Evolutionary conservation across 1,284 basidiomycete species (phyloP).

Genomic region (Waitea zeae): DNA sequence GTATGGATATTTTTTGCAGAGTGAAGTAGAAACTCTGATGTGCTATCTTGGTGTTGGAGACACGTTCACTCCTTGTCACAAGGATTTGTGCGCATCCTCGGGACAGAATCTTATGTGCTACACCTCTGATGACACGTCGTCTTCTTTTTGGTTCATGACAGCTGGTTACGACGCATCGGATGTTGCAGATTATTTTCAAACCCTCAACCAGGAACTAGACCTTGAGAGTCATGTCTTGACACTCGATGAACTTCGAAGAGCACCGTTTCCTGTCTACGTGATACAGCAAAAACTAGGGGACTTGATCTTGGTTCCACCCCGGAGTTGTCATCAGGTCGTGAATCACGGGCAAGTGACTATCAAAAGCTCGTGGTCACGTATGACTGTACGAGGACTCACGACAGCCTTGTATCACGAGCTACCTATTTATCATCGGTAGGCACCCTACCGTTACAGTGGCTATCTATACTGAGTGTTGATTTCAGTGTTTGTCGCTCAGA

Average conservation of each 20-base stretch:
- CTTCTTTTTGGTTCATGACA: conserved; percentile 75
- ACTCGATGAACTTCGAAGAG: conserved; percentile 40
- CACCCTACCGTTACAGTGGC: conserved; percentile 1
- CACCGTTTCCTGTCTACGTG: conserved; percentile 50
- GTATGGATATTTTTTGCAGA: conserved; percentile 16
- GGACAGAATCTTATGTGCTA: conserved; percentile 73
- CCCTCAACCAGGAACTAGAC: conserved; percentile 44
- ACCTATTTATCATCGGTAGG: conserved; percentile 56
- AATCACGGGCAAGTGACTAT: conserved; percentile 60
- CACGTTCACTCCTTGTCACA: conserved; percentile 61
- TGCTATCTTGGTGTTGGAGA: conserved; percentile 58
- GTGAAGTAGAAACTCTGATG: conserved; percentile 54
- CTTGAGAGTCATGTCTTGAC: conserved; percentile 48
- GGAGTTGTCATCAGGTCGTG: conserved; percentile 63
- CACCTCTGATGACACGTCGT: conserved; percentile 39
- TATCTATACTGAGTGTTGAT: conserved; percentile 6
- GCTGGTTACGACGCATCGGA: conserved; percentile 28
- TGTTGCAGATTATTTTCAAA: conserved; percentile 40
- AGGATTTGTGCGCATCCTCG: conserved; percentile 63
- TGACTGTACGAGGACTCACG: conserved; percentile 42
- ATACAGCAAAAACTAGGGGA: conserved; percentile 56
- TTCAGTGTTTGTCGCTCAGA: conserved; percentile 57
- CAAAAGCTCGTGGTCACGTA: conserved; percentile 69
- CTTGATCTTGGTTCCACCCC: conserved; percentile 59
- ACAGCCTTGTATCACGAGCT: conserved; percentile 51